phyloP scores from a whole-genome alignment of 2,329 filamentous ascomycete genomes.

The Clonostachys solani region DNA sequence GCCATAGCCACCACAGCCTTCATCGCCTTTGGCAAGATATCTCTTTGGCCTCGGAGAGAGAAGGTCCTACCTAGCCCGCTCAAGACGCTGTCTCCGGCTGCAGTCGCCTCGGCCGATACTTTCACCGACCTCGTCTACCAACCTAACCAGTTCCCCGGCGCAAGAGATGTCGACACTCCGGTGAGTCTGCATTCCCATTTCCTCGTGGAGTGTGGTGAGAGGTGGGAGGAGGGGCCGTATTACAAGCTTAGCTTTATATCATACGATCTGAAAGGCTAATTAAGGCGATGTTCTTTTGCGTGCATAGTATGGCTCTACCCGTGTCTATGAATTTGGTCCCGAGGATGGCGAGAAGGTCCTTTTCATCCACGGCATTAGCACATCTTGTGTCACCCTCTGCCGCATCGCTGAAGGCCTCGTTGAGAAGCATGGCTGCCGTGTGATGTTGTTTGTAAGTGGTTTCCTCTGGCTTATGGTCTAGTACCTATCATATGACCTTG shows the following conservation, averaged over 20 bases:
- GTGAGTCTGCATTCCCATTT: slow-evolving; percentile 23
- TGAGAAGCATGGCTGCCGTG: slow-evolving; percentile 61
- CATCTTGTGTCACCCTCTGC: slow-evolving; percentile 69
- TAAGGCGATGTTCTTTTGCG: neutral
- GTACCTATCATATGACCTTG: too few relatives aligned
- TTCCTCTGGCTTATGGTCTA: too few relatives aligned
- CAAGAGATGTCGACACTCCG: slow-evolving; percentile 67
- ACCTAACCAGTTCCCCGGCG: slow-evolving; percentile 66
- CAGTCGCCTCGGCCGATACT: slow-evolving; percentile 24
- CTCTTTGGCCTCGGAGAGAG: slow-evolving; percentile 32
- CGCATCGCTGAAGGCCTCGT: slow-evolving; percentile 64
- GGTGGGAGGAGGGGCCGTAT: neutral
- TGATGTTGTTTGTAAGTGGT: slow-evolving; percentile 67
- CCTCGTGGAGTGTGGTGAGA: neutral
- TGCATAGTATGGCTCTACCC: slow-evolving; percentile 61
- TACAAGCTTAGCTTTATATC: neutral
- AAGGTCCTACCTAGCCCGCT: slow-evolving; percentile 39
- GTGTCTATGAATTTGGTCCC: slow-evolving; percentile 81
- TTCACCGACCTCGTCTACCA: slow-evolving; percentile 48
- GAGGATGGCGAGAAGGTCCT: slow-evolving; percentile 69
- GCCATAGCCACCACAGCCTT: slow-evolving; percentile 30
- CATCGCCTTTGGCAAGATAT: slow-evolving; percentile 22
- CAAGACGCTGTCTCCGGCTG: slow-evolving; percentile 27
- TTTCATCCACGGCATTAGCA: slow-evolving; percentile 80
- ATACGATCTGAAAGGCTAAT: slow-evolving; percentile 1